Percentiles rank a stretch among this genome's conserved stretches.
phyloP scores from a whole-genome alignment of 2,329 filamentous ascomycete genomes.

The Aspergillus amoenus region DNA sequence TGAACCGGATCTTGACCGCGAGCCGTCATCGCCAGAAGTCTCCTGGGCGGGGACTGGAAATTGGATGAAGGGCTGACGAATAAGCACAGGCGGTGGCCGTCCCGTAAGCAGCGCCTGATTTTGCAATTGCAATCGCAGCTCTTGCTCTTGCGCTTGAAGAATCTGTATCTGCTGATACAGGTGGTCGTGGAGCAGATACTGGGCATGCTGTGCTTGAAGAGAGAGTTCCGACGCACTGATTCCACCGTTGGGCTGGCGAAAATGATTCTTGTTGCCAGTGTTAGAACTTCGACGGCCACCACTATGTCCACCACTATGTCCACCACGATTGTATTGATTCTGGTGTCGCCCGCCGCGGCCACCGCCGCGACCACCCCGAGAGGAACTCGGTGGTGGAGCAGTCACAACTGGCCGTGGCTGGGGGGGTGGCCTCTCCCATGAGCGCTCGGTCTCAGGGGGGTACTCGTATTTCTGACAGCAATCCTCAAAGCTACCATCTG shows the following conservation, averaged over 20 bases:
- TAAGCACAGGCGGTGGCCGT: constrained; percentile 38
- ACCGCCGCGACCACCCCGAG: constrained; percentile 50
- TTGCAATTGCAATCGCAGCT: constrained; percentile 48
- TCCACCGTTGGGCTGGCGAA: constrained; percentile 37
- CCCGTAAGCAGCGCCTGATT: constrained; percentile 46
- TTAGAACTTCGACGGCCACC: constrained; percentile 57
- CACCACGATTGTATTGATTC: constrained; percentile 48
- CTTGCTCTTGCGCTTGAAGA: constrained; percentile 51
- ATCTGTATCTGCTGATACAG: constrained; percentile 52
- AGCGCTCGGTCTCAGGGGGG: constrained; percentile 72
- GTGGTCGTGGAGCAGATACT: constrained; percentile 49
- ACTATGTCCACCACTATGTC: constrained; percentile 47
- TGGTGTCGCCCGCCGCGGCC: constrained; percentile 52
- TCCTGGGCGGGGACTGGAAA: constrained; percentile 41
- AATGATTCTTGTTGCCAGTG: constrained; percentile 48
- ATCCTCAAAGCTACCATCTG: constrained; percentile 73
- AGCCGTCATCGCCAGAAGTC: constrained; percentile 33
- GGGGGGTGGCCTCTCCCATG: constrained; percentile 57
- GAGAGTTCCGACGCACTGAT: constrained; percentile 40
- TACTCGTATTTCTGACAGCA: constrained; percentile 87
- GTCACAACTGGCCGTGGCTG: constrained; percentile 57
- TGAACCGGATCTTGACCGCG: constrained; percentile 37
- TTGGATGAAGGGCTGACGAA: constrained; percentile 43
- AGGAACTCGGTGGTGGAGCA: constrained; percentile 39
- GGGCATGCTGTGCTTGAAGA: constrained; percentile 47